Evolutionary conservation across 1,139 yeast species (phyloP).

Genomic region (Debaryomyces singareniensis): DNA sequence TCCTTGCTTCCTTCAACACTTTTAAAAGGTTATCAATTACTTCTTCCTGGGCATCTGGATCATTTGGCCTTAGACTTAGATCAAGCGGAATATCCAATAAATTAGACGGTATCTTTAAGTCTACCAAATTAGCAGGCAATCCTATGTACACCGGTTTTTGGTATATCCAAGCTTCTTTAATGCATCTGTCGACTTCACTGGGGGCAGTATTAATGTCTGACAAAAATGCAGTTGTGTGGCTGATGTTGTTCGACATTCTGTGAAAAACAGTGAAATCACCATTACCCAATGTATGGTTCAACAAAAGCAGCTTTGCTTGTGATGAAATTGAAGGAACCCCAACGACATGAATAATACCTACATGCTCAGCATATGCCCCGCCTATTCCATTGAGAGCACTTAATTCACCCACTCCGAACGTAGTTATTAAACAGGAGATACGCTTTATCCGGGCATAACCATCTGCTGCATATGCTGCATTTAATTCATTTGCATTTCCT

Average conservation of each 20-base stretch:
- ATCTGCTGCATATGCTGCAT: constrained; percentile 40
- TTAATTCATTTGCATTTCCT: constrained; percentile 38
- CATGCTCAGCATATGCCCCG: constrained; percentile 39
- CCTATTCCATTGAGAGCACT: constrained; percentile 36
- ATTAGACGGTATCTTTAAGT: constrained; percentile 49
- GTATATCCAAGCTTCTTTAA: constrained; percentile 61
- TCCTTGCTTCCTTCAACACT: constrained; percentile 50
- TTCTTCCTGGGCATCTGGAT: constrained; percentile 65
- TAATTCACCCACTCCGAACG: constrained; percentile 39
- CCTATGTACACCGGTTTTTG: constrained; percentile 85
- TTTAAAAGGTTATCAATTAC: constrained; percentile 53
- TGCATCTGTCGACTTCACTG: constrained; percentile 63
- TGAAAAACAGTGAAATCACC: constrained; percentile 43
- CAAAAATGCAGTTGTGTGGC: constrained; percentile 59
- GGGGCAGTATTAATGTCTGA: constrained; percentile 62
- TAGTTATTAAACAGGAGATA: constrained; percentile 32
- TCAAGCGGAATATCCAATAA: constrained; percentile 61
- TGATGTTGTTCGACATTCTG: constrained; percentile 54
- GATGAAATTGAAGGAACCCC: constrained; percentile 35
- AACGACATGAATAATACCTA: constrained; percentile 34
- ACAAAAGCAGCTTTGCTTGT: constrained; percentile 31
- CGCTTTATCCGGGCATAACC: constrained; percentile 37
- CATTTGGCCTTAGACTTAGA: constrained; percentile 55
- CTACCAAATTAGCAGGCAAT: constrained; percentile 76
- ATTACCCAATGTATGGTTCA: constrained; percentile 42